Evolutionary conservation across 2,329 filamentous ascomycete species (phyloP), one percentile per base, ranked within the genome.

Genomic region (Aspergillus sclerotialis): DNA sequence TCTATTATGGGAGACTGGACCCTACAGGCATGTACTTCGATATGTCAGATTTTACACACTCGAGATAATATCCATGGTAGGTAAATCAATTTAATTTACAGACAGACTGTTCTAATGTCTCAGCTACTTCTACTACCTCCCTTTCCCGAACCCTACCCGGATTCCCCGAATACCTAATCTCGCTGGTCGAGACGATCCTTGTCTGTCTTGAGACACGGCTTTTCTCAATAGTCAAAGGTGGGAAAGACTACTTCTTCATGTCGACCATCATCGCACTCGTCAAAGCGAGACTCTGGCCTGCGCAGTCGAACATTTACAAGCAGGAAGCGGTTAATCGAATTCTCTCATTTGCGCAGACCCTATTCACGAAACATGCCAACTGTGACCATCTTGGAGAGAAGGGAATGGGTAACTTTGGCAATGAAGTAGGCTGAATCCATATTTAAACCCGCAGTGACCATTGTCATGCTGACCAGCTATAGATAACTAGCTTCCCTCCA

Each of bases 231-330:
- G 46, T 58, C 35, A 63, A 63, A 33, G 59, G 59, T 2, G 58
- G 58, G 3, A 63, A 61, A 28, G 57, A 62, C 25, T 63, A 61
- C 38, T 62, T 60, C 36, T 61, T 62, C 38, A 47, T 61, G 35
- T 61, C 56, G 1, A 61, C 58, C 2, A 53, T 62, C 17, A 37
- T 56, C 6, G 52, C 56, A 5, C 32, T 62, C 4, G 58, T 57
- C 19, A 61, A 61, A 34, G 37, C 52, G 14, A 56, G 49, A 30
- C 34, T 61, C 7, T 60, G 55, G 55, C 57, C 58, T 0, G 36
- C 39, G 1, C 58, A 62, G 32, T 53, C 52, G 11, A 44, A 43
- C 4, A 39, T 55, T 13, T 56, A 53, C 30, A 63, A 60, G 30
- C 55, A 60, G 31, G 50, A 59, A 19, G 56, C 56, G 0, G 50